phyloP scores from a whole-genome alignment of 2,329 filamentous ascomycete genomes.

The Clarireedia monteithiana region DNA sequence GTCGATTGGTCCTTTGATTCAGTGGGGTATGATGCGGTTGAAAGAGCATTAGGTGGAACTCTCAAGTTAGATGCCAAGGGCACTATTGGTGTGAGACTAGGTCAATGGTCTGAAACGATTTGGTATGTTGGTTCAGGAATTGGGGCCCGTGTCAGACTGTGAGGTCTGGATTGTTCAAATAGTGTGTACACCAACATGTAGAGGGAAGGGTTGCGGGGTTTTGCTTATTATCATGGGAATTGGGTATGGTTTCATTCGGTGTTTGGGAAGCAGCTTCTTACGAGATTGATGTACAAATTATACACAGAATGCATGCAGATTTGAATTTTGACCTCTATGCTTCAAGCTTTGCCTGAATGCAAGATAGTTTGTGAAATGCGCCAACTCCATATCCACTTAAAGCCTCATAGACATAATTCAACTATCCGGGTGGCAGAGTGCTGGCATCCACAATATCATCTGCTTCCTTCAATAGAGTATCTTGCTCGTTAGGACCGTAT shows the following conservation, averaged over 20 bases:
- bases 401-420: slow-evolving; percentile 10
- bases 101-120: slow-evolving; percentile 64
- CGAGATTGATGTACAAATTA: slow-evolving; percentile 4
- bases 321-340: slow-evolving; percentile 13
- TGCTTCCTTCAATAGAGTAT: slow-evolving; percentile 65
- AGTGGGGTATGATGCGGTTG: slow-evolving; percentile 76
- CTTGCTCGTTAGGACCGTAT: slow-evolving; percentile 62
- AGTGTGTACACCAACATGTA: not conserved
- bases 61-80: slow-evolving; percentile 75
- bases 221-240: not conserved
- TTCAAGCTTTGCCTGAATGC: not conserved
- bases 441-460: slow-evolving; percentile 93
- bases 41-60: slow-evolving; percentile 69
- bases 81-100: slow-evolving; percentile 65
- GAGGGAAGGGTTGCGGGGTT: not conserved
- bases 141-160: slow-evolving; percentile 54
- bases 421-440: slow-evolving; percentile 82
- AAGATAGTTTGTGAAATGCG: slow-evolving; percentile 7
- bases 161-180: slow-evolving; percentile 10
- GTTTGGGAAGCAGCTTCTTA: not conserved
- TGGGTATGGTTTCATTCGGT: not conserved
- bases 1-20: slow-evolving; percentile 72
- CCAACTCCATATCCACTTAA: slow-evolving; percentile 19
- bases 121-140: slow-evolving; percentile 65
- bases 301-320: slow-evolving; percentile 8